Percentiles rank a stretch among this genome's conserved stretches.
These are phyloP conservation scores for Heliocybe sulcata DNA, from an alignment of 1,284 basidiomycete genomes.

Conservation along the genomic window DNA sequence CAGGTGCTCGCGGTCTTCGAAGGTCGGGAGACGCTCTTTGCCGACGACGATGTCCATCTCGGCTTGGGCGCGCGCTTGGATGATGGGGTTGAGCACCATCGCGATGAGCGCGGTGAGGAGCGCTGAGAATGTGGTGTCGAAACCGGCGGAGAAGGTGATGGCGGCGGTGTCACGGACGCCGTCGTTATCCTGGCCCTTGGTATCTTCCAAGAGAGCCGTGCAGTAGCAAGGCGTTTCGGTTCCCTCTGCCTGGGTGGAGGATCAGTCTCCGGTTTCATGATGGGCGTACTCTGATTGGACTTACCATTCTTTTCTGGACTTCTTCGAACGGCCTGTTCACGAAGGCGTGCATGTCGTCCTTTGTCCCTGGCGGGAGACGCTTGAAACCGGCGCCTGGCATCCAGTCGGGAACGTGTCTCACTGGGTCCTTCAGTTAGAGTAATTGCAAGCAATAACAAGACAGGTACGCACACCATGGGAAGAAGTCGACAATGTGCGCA, in stretches of 20 bases:
- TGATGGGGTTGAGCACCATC: constrained; percentile 12
- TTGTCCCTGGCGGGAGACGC: constrained; percentile 8
- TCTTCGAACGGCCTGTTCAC: neutral
- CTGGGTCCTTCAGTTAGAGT: constrained; percentile 3
- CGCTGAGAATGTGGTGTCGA: constrained; percentile 3
- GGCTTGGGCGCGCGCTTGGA: constrained; percentile 16
- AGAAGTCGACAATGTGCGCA: constrained; percentile 9
- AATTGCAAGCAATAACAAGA: neutral
- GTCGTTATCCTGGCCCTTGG: constrained; percentile 6
- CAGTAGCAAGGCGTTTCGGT: constrained; percentile 2
- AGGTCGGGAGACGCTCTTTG: constrained; percentile 9
- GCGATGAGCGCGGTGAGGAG: constrained; percentile 3
- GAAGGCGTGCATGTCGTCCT: neutral
- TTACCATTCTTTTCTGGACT: neutral
- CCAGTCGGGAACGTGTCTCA: constrained; percentile 13
- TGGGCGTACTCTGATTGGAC: neutral
- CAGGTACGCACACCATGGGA: constrained; percentile 8
- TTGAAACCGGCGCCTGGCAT: constrained; percentile 16
- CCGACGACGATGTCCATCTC: constrained; percentile 21
- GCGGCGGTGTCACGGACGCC: neutral
- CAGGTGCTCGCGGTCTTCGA: constrained; percentile 14
- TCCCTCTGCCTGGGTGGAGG: neutral
- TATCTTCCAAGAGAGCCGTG: neutral
- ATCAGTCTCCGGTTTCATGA: too few relatives aligned
- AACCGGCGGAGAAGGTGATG: neutral